Evolutionary conservation across 805 yeast genomes (phyloP), one percentile per base, ranked within the genome.

Genomic region (Cyberlindnera galapagoensis): DNA sequence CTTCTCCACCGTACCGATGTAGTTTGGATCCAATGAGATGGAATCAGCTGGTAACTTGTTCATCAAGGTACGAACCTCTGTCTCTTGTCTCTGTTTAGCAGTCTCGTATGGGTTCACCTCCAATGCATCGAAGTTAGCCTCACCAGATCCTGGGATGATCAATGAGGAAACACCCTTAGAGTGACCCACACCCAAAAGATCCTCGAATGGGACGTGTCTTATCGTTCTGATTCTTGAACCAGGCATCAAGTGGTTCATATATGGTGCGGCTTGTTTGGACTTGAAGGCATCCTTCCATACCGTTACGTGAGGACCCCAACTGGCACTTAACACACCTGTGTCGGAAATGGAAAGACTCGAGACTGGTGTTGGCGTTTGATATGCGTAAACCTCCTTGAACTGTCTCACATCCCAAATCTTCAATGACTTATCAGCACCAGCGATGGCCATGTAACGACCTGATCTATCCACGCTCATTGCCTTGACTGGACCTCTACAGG

Each of bases 131-230:
- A 74, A 87, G 61, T 92, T 92, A 40, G 98, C 96, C 63, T 92
- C 98, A 65, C 98, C 98, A 25, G 97, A 67, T 17, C 98, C 98
- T 24, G 98, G 98, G 37, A 92, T 70, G 45, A 92, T 80, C 39
- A 92, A 46, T n/a, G 92, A 78, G n/a, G 80, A 72, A 24, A 87
- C 67, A 27, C 96, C 95, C 2, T 62, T 59, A 31, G 72, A 67
- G 54, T 86, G 94, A 3, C 97, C 97, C 9, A 82, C 73, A 17
- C 96, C 95, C 16, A 92, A 65, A n/a, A 90, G 65, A 82, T 92
- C 98, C 63, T 92, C 98, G 59, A 80, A 92, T 10, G 98, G 98
- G 23, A 90, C 94, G 54, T 80, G 87, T 49, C 71, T 71, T 24
- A 76, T 63, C 35, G 71, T 72, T 45, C 76, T 79, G 12, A 86